phyloP scores from a whole-genome alignment of 306 rosid species.

The Castanea sativa region DNA sequence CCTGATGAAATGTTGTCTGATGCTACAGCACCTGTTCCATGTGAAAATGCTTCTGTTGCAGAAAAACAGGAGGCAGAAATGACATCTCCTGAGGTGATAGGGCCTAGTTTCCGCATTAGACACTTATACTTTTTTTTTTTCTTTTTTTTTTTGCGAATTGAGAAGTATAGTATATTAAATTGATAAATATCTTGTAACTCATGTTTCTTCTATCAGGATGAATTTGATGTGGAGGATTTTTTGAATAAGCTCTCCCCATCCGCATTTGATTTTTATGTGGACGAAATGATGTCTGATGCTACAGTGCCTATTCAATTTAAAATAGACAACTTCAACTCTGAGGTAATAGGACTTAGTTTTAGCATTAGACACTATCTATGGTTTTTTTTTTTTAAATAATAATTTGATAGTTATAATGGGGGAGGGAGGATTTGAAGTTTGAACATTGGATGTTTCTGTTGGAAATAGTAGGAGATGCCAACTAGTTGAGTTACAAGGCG shows the following conservation, averaged over 20 bases:
- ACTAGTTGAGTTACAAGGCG: no score
- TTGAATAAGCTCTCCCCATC: no score
- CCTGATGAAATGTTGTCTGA: no score
- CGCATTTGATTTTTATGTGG: background rate
- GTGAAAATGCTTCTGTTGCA: constrained; percentile 7
- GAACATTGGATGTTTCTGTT: no score
- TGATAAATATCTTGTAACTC: background rate
- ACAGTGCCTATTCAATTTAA: background rate
- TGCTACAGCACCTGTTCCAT: no score
- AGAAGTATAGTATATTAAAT: background rate
- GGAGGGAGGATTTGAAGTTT: no score
- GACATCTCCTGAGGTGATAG: constrained; percentile 41
- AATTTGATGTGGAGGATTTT: constrained; percentile 11
- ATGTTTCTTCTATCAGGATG: constrained; percentile 33
- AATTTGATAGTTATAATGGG: no score
- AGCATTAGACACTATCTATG: background rate
- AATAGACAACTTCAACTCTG: constrained; percentile 14
- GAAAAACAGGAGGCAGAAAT: constrained; percentile 4
- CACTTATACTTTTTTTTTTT: background rate
- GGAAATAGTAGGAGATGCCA: no score
- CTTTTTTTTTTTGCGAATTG: background rate
- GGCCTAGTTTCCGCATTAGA: constrained; percentile 19
- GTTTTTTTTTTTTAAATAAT: no score
- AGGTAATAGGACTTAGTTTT: constrained; percentile 38
- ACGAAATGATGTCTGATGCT: constrained; percentile 10